Conservation (phyloP, 768 basidiomycete species). For the Russula olivacea region DNA sequence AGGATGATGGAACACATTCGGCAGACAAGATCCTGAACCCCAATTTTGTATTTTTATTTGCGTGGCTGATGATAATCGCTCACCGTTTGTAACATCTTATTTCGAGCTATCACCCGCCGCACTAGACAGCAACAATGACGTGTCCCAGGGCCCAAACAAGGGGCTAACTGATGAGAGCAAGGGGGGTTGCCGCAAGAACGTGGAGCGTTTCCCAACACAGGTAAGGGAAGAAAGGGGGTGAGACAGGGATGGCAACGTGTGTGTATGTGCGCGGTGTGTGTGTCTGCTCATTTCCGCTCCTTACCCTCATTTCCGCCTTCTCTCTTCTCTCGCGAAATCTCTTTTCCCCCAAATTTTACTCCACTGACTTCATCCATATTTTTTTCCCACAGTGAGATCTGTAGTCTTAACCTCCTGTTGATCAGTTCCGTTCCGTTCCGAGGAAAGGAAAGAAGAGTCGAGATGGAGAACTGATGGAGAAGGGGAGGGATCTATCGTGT, state of each 20-base stretch:
- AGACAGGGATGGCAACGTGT: not conserved
- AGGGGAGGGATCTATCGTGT: not conserved
- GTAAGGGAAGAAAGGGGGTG: conserved; percentile 1
- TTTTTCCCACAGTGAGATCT: not conserved
- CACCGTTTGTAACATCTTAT: not conserved
- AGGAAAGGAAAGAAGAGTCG: not conserved
- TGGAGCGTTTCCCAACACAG: not conserved
- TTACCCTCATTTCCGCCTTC: conserved; percentile 9
- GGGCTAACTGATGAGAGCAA: not conserved
- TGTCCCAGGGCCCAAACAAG: not conserved
- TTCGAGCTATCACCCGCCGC: not conserved
- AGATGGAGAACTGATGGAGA: not conserved
- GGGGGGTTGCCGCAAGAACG: not conserved
- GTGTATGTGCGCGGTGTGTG: conserved; percentile 10
- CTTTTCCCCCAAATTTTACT: not conserved
- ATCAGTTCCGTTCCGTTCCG: not conserved
- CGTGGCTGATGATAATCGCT: not conserved
- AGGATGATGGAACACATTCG: not conserved
- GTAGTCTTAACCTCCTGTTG: not conserved
- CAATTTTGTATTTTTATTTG: not conserved
- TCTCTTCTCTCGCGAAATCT: not conserved
- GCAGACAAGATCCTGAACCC: not conserved
- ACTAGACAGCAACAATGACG: not conserved
- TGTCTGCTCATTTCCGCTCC: conserved; percentile 16
- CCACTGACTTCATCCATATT: not conserved